Conservation (phyloP, 495 filamentous ascomycete species). For the Penicillium lagena region DNA sequence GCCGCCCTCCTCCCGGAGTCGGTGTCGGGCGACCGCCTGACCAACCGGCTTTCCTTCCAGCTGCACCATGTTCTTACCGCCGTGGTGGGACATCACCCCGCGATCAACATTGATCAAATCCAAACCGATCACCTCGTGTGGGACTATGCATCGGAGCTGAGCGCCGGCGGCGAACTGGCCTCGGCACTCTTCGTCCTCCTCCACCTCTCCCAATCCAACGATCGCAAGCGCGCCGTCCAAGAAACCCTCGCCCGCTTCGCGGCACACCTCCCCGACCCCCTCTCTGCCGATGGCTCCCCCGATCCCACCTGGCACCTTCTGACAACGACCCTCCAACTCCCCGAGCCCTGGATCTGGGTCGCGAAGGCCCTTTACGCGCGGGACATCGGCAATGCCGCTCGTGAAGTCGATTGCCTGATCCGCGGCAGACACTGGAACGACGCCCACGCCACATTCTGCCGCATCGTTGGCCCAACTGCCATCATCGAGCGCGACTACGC, state of each 20-base stretch:
- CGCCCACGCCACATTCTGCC: conserved; percentile 75
- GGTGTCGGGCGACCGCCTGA: conserved; percentile 60
- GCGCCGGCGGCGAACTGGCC: conserved; percentile 59
- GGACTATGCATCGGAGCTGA: conserved; percentile 68
- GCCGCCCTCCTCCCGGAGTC: conserved; percentile 37
- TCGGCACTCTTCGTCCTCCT: conserved; percentile 68
- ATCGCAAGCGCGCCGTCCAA: conserved; percentile 61
- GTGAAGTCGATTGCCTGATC: conserved; percentile 70
- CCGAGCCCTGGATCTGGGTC: conserved; percentile 73
- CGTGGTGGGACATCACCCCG: conserved; percentile 42
- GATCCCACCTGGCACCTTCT: conserved; percentile 48
- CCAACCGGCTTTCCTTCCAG: conserved; percentile 76
- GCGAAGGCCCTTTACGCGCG: conserved; percentile 81
- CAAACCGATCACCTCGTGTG: conserved; percentile 59
- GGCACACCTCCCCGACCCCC: conserved; percentile 43
- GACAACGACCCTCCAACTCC: conserved; percentile 55
- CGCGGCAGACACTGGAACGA: conserved; percentile 68
- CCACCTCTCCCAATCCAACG: conserved; percentile 59
- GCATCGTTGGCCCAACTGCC: conserved; percentile 67
- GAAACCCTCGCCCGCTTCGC: conserved; percentile 58
- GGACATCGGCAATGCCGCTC: conserved; percentile 52
- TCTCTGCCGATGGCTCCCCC: conserved; percentile 45
- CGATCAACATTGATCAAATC: conserved; percentile 23
- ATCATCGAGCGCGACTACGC: conserved; percentile 74
- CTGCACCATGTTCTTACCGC: conserved; percentile 54